phyloP scores from a whole-genome alignment of 177 flowering plant species.

The Vitis hybrid region DNA sequence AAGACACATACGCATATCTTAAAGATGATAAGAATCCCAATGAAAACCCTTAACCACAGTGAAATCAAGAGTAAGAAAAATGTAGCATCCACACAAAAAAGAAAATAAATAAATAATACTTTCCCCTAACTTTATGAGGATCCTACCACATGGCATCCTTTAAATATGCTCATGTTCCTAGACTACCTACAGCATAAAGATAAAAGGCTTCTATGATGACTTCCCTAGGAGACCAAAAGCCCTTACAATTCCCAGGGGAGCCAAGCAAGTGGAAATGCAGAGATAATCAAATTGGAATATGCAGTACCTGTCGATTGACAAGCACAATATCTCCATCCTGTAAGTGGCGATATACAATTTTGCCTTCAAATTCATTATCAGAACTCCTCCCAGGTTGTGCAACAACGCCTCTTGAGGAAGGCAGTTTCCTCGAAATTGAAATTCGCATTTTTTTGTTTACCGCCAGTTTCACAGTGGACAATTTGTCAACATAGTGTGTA shows the following conservation, averaged over 20 bases:
- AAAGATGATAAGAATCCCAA: too few relatives aligned
- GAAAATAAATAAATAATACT: too few relatives aligned
- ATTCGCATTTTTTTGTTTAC: slow-evolving; percentile 39
- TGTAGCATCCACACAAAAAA: too few relatives aligned
- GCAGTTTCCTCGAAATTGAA: slow-evolving; percentile 67
- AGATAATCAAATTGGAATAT: not conserved
- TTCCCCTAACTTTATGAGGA: too few relatives aligned
- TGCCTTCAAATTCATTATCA: slow-evolving; percentile 68
- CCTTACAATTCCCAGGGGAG: not conserved
- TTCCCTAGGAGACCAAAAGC: not conserved
- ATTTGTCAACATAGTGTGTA: slow-evolving; percentile 61
- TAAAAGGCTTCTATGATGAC: too few relatives aligned
- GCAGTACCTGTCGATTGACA: slow-evolving; percentile 86
- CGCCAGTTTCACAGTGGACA: slow-evolving; percentile 32
- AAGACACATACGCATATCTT: too few relatives aligned
- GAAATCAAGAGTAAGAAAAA: too few relatives aligned
- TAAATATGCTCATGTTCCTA: too few relatives aligned
- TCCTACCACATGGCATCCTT: too few relatives aligned
- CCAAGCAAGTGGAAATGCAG: not conserved
- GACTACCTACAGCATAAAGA: too few relatives aligned
- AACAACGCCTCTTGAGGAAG: slow-evolving; percentile 72
- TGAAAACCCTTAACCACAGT: too few relatives aligned
- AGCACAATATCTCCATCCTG: slow-evolving; percentile 96
- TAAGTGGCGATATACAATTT: slow-evolving; percentile 78
- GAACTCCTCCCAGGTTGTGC: slow-evolving; percentile 47